phyloP scores from a whole-genome alignment of 108 stramenopile species.

The Fragilariopsis cylindrus region DNA sequence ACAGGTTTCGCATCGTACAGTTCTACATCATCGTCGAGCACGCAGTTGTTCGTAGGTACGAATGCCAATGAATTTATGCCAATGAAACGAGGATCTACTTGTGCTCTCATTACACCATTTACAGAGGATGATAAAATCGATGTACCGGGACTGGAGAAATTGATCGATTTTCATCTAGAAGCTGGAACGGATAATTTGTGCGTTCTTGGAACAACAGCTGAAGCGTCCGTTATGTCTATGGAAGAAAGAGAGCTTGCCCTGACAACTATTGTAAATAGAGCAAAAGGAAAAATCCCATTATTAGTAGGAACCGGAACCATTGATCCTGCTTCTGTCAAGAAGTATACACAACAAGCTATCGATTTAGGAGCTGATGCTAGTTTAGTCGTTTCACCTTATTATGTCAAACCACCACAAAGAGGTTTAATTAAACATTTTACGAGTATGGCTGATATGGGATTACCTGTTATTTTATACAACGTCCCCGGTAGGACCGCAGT shows the following conservation, averaged over 20 bases:
- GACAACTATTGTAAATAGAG: constrained; percentile 65
- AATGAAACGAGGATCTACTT: constrained; percentile 69
- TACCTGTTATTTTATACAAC: constrained; percentile 93
- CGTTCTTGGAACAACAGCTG: constrained; percentile 92
- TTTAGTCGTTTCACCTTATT: constrained; percentile 92
- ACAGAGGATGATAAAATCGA: constrained; percentile 70
- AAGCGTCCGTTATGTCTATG: constrained; percentile 80
- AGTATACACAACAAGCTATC: constrained; percentile 82
- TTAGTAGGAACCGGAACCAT: constrained; percentile 87
- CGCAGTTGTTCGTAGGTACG: constrained; percentile 16
- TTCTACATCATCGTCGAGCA: not conserved
- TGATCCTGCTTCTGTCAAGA: constrained; percentile 66
- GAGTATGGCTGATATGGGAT: constrained; percentile 73
- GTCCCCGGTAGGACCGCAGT: constrained; percentile 81
- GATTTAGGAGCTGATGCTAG: constrained; percentile 88
- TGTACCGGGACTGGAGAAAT: constrained; percentile 56
- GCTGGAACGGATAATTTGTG: constrained; percentile 86
- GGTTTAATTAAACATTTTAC: constrained; percentile 82
- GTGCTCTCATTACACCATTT: constrained; percentile 91
- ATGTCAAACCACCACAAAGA: constrained; percentile 91
- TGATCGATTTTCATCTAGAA: constrained; percentile 76
- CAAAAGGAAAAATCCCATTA: constrained; percentile 75
- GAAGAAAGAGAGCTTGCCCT: constrained; percentile 79
- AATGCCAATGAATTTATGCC: constrained; percentile 42
- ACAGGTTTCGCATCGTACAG: constrained; percentile 9